These are phyloP conservation scores for Calycina herbarum DNA, from an alignment of 2,329 filamentous ascomycete species.

Conservation along the genomic window DNA sequence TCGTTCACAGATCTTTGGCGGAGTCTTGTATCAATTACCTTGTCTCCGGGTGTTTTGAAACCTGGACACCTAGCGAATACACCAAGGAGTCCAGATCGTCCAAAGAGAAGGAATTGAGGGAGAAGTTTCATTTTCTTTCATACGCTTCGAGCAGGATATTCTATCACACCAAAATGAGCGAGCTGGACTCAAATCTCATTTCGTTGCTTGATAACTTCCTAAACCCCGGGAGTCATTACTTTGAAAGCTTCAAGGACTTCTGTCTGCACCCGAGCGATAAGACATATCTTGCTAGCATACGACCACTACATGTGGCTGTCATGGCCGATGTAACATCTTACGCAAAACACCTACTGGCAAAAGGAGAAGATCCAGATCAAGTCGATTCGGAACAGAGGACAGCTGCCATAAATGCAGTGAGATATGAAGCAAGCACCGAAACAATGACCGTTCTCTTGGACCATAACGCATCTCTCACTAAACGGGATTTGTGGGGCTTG, in stretches of 20 bases:
- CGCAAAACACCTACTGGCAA: constrained; percentile 9
- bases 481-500: constrained; percentile 27
- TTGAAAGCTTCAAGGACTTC: constrained; percentile 14
- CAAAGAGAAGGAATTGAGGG: not conserved
- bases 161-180: constrained; percentile 3
- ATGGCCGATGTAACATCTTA: constrained; percentile 16
- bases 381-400: constrained; percentile 9
- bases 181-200: not conserved
- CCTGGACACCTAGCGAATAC: not conserved
- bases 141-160: constrained; percentile 9
- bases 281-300: not conserved
- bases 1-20: constrained; percentile 14
- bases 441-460: not conserved
- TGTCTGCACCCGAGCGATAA: not conserved
- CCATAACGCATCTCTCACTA: not conserved
- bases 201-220: constrained; percentile 8
- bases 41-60: not conserved
- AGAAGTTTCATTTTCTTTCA: constrained; percentile 10
- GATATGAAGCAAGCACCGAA: constrained; percentile 3
- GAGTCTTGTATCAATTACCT: not conserved
- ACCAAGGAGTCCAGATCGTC: too few species aligned
- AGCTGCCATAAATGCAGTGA: constrained; percentile 12
- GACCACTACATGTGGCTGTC: constrained; percentile 31
- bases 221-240: constrained; percentile 6
- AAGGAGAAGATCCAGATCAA: not conserved